Conservation (phyloP, 495 filamentous ascomycete genomes). For the Glarea lozoyensis region DNA sequence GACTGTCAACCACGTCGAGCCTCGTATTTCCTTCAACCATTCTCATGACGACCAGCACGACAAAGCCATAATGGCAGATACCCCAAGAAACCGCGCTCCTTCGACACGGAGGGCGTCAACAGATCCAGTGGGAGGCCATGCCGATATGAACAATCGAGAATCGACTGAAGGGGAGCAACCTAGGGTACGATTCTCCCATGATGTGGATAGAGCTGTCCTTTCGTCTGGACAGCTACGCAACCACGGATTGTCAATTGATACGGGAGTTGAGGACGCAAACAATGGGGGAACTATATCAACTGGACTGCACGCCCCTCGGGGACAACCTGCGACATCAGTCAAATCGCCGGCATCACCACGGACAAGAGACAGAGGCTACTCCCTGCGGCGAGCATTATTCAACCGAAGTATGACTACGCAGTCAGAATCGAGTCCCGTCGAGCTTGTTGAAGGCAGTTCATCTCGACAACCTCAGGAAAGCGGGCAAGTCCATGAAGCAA, state of each 20-base stretch:
- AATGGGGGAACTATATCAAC: conserved; percentile 1
- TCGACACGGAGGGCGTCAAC: conserved; percentile 7
- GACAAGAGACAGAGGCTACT: conserved; percentile 21
- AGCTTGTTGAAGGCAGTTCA: conserved; percentile 9
- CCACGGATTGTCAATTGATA: conserved; percentile 10
- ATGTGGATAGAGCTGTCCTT: conserved; percentile 12
- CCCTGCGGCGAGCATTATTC: conserved; percentile 17
- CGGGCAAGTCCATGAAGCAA: not conserved
- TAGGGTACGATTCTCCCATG: conserved; percentile 18
- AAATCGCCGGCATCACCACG: conserved; percentile 10
- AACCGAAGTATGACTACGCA: conserved; percentile 10
- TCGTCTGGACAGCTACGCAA: not conserved
- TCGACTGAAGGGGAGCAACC: conserved; percentile 3
- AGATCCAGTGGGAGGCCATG: conserved; percentile 5
- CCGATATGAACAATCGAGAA: not conserved
- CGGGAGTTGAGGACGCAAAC: conserved; percentile 2
- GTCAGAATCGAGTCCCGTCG: conserved; percentile 10
- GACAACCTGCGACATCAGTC: not conserved
- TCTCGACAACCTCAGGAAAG: conserved; percentile 1
- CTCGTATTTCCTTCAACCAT: too few relatives aligned
- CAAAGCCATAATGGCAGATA: too few relatives aligned
- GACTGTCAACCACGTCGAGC: too few relatives aligned
- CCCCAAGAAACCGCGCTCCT: too few relatives aligned
- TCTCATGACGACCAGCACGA: too few relatives aligned
- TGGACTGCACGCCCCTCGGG: too few relatives aligned